Evolutionary conservation across 164 flowering plant species (phyloP).

Genomic region (Echeveria elegans): DNA sequence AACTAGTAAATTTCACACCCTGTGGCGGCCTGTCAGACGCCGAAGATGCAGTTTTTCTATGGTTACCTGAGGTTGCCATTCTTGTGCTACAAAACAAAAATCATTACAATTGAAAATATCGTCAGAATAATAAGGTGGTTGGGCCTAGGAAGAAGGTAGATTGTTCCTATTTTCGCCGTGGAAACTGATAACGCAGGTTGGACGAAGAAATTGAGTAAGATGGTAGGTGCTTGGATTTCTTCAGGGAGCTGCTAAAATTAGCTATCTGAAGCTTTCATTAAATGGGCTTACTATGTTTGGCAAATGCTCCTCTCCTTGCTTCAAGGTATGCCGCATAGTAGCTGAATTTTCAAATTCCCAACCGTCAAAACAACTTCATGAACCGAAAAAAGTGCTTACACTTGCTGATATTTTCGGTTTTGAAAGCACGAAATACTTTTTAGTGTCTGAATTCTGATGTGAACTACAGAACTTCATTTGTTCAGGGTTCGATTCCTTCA

Average conservation of each 20-base stretch:
- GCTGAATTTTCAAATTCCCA: no score
- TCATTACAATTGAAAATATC: not conserved
- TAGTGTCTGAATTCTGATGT: no score
- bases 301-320: not conserved
- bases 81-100: not conserved
- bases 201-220: not conserved
- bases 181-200: not conserved
- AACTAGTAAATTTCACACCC: constrained; percentile 53
- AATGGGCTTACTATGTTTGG: not conserved
- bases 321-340: not conserved
- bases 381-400: no score
- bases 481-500: no score
- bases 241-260: not conserved
- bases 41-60: constrained; percentile 22
- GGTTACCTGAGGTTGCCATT: constrained; percentile 26
- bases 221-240: constrained; percentile 1
- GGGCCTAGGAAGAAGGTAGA: not conserved
- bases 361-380: no score
- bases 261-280: not conserved
- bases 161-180: not conserved
- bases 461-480: no score
- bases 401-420: no score
- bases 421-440: no score
- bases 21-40: constrained; percentile 40
- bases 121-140: not conserved